These are phyloP conservation scores for Polygonum aviculare DNA, from an alignment of 148 eudicot species.

Conservation along the genomic window DNA sequence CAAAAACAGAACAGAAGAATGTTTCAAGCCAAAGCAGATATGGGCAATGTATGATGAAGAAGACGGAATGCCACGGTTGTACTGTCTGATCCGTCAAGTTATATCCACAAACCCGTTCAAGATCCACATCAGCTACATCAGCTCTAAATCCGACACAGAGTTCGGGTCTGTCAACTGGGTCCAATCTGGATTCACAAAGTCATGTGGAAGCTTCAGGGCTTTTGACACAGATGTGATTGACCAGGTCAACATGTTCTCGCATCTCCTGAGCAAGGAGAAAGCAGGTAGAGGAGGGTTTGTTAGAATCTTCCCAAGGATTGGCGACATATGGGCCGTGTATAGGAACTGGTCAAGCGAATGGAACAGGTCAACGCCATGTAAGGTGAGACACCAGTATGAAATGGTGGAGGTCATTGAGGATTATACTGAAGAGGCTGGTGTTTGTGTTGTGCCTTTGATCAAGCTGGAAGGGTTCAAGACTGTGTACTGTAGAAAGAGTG, in stretches of 20 bases:
- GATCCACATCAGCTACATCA: slow-evolving; percentile 66
- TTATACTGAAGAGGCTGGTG: slow-evolving; percentile 75
- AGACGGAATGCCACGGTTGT: slow-evolving; percentile 96
- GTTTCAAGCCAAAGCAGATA: slow-evolving; percentile 88
- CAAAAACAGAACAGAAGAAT: slow-evolving; percentile 77
- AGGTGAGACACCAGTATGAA: slow-evolving; percentile 77
- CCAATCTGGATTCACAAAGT: slow-evolving; percentile 75
- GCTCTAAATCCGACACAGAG: slow-evolving; percentile 73
- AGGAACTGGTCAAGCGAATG: slow-evolving; percentile 84
- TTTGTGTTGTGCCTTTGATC: slow-evolving; percentile 51
- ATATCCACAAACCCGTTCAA: slow-evolving; percentile 74
- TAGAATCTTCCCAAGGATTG: slow-evolving; percentile 65
- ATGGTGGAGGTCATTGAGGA: slow-evolving; percentile 87
- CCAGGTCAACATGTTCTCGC: slow-evolving; percentile 90
- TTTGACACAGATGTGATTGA: slow-evolving; percentile 52
- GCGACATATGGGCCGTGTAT: slow-evolving; percentile 88
- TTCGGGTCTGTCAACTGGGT: slow-evolving; percentile 82
- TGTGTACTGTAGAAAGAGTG: slow-evolving; percentile 46
- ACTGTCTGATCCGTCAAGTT: slow-evolving; percentile 79
- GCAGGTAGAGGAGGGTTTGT: slow-evolving; percentile 94
- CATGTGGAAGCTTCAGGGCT: slow-evolving; percentile 83
- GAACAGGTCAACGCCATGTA: slow-evolving; percentile 64
- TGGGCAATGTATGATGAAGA: slow-evolving; percentile 98
- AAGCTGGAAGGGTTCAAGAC: slow-evolving; percentile 75
- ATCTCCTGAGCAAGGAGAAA: slow-evolving; percentile 58